Evolutionary conservation across 495 filamentous ascomycete species (phyloP).

Genomic region (Zalerion maritima): DNA sequence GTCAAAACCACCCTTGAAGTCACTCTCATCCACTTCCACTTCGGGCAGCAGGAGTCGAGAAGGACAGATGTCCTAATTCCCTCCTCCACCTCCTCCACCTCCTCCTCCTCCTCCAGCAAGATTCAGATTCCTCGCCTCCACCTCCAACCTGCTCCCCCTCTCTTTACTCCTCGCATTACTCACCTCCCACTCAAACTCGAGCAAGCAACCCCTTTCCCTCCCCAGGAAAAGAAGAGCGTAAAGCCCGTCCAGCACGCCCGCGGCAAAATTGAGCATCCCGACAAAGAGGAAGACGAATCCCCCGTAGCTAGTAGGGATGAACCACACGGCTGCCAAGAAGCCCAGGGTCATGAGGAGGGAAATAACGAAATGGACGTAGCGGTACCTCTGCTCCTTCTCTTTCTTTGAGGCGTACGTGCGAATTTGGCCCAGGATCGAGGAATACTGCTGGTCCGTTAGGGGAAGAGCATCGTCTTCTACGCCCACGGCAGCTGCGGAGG

Average conservation of each 20-base stretch:
- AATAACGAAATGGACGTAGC: conserved; percentile 56
- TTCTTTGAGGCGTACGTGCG: conserved; percentile 52
- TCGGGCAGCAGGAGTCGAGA: no score
- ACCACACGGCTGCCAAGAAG: conserved; percentile 76
- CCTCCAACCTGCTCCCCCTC: no score
- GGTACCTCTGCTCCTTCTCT: conserved; percentile 48
- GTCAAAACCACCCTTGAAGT: no score
- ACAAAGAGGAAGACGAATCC: conserved; percentile 69
- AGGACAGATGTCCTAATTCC: no score
- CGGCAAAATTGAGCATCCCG: conserved; percentile 57
- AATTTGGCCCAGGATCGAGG: conserved; percentile 56
- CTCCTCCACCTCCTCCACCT: no score
- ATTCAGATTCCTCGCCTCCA: no score
- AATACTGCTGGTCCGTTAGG: conserved; percentile 42
- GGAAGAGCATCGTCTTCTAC: conserved; percentile 11
- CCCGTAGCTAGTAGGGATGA: conserved; percentile 57
- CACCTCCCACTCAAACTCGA: conserved; percentile 93
- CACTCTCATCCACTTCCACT: no score
- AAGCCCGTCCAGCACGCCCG: conserved; percentile 68
- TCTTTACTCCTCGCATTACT: conserved; percentile 50
- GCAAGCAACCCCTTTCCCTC: conserved; percentile 67
- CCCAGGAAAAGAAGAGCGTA: conserved; percentile 78
- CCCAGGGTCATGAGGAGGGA: conserved; percentile 49
- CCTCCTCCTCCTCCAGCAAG: no score
- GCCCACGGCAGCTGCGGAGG: conserved; percentile 10